Base-by-base conservation (phyloP, 202 grass and related monocot species). In the Zizania palustris region DNA sequence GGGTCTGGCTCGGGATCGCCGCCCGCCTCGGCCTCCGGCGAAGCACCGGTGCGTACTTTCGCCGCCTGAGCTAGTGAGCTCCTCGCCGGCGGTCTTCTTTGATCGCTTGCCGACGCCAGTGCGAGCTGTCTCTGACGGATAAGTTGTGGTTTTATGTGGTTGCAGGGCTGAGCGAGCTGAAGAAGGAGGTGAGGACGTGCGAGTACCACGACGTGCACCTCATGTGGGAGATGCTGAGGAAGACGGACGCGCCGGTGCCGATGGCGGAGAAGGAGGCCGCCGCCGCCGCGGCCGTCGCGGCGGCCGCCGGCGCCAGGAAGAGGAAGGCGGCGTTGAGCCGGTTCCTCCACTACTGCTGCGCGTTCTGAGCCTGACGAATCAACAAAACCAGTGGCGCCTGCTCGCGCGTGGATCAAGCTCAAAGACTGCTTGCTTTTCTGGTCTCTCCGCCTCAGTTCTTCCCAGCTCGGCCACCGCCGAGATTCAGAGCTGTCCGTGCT, bases 191-290 rank as follows among this genome's bases (percentile, higher is more conserved):
- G 76, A 85, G 85, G 71, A 97, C 91, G 67, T 97, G 91, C 69
- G 91, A 90, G 78, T 97, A 97, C 91, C 81, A 21, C 38, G 94
- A 93, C 69, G 89, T 93, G 65, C 91, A 84, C 38, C 63, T 97
- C 72, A 97, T 97, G 94, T 97, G 94, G 94, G 82, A 92, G 84
- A 93, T 97, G 86, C 89, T 97, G 42, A 63, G 84, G 45, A 55
- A 79, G 56, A 76, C 78, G 43, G 91, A 84, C 40, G 56, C 43
- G 34, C 78, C 72, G 42, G 59, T 86, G 28, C 69, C 79, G 22
- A 42, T 83, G n/a, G 82, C 77, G 50, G 81, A 78, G 74, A 81
- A 83, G 36, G 69, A 84, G 78, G 73, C 76, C 54, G 74, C 85
- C 11, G 69, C 69, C 0, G 51, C 79, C 4, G 69, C 80, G 4